Conservation (phyloP, 2,329 filamentous ascomycete genomes). For the Colletotrichum liaoningense region DNA sequence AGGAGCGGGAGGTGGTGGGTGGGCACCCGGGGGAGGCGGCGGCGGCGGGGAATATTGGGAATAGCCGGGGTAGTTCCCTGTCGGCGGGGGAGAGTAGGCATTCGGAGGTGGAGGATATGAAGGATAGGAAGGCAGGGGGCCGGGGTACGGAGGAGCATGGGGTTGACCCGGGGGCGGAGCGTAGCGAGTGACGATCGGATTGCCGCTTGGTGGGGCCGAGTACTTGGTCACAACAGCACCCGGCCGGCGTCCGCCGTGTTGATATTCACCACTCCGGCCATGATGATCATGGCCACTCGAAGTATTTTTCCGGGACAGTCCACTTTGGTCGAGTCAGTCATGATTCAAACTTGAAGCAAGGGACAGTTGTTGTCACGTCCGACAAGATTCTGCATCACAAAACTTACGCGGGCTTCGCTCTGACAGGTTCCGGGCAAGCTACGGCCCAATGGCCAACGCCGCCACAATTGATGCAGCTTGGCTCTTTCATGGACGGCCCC, state of each 20-base stretch:
- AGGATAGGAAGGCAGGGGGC: conserved; percentile 26
- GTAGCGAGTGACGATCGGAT: conserved; percentile 35
- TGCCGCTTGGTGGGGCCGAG: conserved; percentile 27
- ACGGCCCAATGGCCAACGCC: conserved; percentile 34
- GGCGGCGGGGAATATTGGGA: conserved; percentile 18
- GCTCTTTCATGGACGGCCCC: conserved; percentile 29
- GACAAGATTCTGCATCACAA: not conserved
- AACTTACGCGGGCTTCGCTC: conserved; percentile 34
- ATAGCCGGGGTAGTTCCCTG: conserved; percentile 19
- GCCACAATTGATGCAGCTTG: conserved; percentile 35
- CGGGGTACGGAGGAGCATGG: conserved; percentile 32
- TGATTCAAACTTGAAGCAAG: not conserved
- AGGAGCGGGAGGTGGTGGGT: conserved; percentile 20
- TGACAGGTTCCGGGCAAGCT: conserved; percentile 32
- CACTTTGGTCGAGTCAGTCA: conserved; percentile 20
- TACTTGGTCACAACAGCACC: conserved; percentile 34
- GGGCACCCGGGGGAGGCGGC: conserved; percentile 20
- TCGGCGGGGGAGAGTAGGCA: conserved; percentile 23
- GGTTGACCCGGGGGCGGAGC: conserved; percentile 30
- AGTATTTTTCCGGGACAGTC: conserved; percentile 23
- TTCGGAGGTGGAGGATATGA: conserved; percentile 21
- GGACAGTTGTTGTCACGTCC: not conserved
- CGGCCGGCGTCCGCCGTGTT: conserved; percentile 20
- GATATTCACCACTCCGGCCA: conserved; percentile 16
- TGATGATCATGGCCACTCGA: conserved; percentile 17